phyloP scores from a whole-genome alignment of 2,329 filamentous ascomycete species.

The Aspergillus sp. region DNA sequence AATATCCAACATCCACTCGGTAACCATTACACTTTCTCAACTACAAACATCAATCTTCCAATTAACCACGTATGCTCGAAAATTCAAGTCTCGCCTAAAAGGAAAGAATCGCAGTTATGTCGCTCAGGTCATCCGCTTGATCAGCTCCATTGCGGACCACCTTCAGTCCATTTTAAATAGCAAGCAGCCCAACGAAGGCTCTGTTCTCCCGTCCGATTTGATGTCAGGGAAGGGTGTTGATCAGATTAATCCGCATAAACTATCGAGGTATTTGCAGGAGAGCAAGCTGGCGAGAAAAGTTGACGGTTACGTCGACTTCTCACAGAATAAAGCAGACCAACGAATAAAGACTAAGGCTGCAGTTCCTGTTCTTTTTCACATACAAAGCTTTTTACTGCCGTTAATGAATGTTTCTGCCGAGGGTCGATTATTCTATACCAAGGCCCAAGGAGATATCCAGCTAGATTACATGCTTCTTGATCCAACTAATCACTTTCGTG shows the following conservation, averaged over 20 bases:
- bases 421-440: conserved; percentile 60
- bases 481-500: conserved; percentile 85
- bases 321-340: conserved; percentile 51
- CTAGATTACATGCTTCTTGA: conserved; percentile 88
- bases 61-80: conserved; percentile 77
- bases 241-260: conserved; percentile 89
- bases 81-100: conserved; percentile 84
- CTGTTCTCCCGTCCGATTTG: conserved; percentile 69
- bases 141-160: conserved; percentile 74
- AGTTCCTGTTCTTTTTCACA: conserved; percentile 60
- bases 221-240: conserved; percentile 84
- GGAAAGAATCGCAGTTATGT: conserved; percentile 90
- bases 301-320: conserved; percentile 75
- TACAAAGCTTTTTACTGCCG: conserved; percentile 70
- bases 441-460: conserved; percentile 51
- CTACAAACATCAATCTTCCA: conserved; percentile 71
- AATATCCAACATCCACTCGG: conserved; percentile 81
- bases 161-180: conserved; percentile 54
- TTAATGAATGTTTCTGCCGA: conserved; percentile 80
- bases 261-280: conserved; percentile 83
- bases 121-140: conserved; percentile 78
- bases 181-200: conserved; percentile 57
- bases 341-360: conserved; percentile 29
- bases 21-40: conserved; percentile 71
- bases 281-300: conserved; percentile 94